Evolutionary conservation across 192 early-diverging fungal species (phyloP).

Genomic region (Allomyces arbusculus): DNA sequence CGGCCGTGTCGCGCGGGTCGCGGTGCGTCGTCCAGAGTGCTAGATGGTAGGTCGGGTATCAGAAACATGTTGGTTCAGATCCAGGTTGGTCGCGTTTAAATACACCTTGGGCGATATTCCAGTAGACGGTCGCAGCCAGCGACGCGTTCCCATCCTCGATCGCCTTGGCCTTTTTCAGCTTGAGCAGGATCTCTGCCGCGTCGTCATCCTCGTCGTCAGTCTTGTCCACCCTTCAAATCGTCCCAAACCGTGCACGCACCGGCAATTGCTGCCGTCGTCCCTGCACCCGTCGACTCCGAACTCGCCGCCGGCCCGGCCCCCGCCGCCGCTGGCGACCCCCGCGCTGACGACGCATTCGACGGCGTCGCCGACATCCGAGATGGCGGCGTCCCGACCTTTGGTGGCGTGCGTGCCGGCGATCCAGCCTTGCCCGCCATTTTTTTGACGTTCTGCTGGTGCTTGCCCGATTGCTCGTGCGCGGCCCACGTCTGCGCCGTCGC

Average conservation of each 20-base stretch:
- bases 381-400: too few relatives aligned
- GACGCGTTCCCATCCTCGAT: not conserved
- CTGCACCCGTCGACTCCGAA: too few relatives aligned
- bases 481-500: not conserved
- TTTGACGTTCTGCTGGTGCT: not conserved
- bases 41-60: too few relatives aligned
- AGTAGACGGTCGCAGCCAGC: not conserved
- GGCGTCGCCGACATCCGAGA: too few relatives aligned
- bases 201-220: not conserved
- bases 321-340: too few relatives aligned
- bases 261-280: too few relatives aligned
- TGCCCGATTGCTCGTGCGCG: not conserved
- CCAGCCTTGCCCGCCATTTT: not conserved
- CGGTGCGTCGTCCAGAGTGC: not conserved
- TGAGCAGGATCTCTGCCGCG: not conserved
- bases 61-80: too few relatives aligned
- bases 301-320: too few relatives aligned
- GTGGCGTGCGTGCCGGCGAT: not conserved
- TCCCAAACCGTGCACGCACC: too few relatives aligned
- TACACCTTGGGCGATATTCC: not conserved
- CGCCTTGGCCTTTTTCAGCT: not conserved
- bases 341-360: too few relatives aligned
- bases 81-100: too few relatives aligned
- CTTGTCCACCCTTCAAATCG: too few relatives aligned
- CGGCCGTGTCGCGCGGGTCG: not conserved